Conservation (phyloP, 805 yeast genomes). For the Starmerella etchellsii region DNA sequence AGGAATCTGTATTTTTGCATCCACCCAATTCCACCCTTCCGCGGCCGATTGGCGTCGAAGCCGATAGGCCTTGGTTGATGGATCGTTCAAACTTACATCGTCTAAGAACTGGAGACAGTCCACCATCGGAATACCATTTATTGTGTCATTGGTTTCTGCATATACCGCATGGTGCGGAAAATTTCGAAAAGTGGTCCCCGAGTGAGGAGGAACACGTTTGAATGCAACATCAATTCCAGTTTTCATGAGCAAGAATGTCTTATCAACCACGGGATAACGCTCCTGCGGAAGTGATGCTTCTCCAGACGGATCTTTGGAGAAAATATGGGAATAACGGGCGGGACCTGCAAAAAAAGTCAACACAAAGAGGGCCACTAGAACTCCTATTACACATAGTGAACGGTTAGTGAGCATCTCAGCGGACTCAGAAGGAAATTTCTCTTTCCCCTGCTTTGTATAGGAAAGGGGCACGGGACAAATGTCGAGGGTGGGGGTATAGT, state of each 20-base stretch:
- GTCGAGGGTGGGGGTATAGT: no score
- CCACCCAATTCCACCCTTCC: slow-evolving; percentile 20
- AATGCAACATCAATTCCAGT: slow-evolving; percentile 28
- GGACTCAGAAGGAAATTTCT: no score
- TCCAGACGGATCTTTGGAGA: no score
- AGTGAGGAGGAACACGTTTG: slow-evolving; percentile 29
- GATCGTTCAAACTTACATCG: slow-evolving; percentile 17
- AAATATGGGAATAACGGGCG: no score
- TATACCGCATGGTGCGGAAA: slow-evolving; percentile 27
- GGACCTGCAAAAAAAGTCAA: no score
- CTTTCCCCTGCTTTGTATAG: no score
- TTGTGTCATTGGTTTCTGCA: slow-evolving; percentile 26
- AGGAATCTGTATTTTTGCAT: slow-evolving; percentile 5
- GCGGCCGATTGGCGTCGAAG: slow-evolving; percentile 19
- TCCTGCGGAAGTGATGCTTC: no score
- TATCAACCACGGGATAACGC: slow-evolving; percentile 3
- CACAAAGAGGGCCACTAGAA: no score
- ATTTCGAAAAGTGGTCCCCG: slow-evolving; percentile 26
- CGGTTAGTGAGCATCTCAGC: no score
- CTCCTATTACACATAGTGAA: no score
- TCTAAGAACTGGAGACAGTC: slow-evolving; percentile 25
- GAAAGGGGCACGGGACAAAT: no score
- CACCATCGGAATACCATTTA: slow-evolving; percentile 26
- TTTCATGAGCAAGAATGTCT: slow-evolving; percentile 27
- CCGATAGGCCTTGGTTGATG: slow-evolving; percentile 22